phyloP scores from a whole-genome alignment of 768 basidiomycete species.

The Phaeotremella fagi region DNA sequence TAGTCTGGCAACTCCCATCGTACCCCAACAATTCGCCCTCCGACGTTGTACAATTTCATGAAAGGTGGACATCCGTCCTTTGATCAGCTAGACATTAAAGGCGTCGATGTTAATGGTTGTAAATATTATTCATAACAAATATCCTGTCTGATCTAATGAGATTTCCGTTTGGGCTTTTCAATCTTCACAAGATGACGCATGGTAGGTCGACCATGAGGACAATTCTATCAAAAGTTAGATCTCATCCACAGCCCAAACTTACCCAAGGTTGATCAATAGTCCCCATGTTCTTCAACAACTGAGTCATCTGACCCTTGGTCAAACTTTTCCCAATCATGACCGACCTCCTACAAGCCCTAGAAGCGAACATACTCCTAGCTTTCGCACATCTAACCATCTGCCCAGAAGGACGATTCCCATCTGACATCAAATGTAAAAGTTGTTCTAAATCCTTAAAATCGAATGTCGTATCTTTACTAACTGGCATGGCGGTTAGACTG shows the following conservation, averaged over 20 bases:
- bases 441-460: slow-evolving; percentile 91
- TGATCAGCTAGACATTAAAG: no score
- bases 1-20: no score
- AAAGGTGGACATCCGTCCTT: no score
- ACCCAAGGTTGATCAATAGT: slow-evolving; percentile 53
- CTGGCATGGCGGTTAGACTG: slow-evolving; percentile 72
- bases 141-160: no score
- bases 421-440: slow-evolving; percentile 75
- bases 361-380: slow-evolving; percentile 91
- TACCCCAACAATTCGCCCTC: no score
- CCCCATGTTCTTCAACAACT: slow-evolving; percentile 49
- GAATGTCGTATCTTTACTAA: slow-evolving; percentile 86
- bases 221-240: slow-evolving; percentile 36
- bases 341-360: slow-evolving; percentile 90
- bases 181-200: slow-evolving; percentile 50
- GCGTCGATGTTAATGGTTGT: no score
- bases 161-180: slow-evolving; percentile 11
- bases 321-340: slow-evolving; percentile 91
- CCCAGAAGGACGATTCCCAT: slow-evolving; percentile 59
- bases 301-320: slow-evolving; percentile 68
- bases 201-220: slow-evolving; percentile 50
- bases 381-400: slow-evolving; percentile 89
- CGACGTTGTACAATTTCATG: no score
- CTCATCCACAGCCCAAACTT: slow-evolving; percentile 15
- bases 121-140: no score